Percentiles rank a stretch among this genome's conserved stretches.
phyloP scores from a whole-genome alignment of 495 filamentous ascomycete genomes.

The Penicillium paxilli region DNA sequence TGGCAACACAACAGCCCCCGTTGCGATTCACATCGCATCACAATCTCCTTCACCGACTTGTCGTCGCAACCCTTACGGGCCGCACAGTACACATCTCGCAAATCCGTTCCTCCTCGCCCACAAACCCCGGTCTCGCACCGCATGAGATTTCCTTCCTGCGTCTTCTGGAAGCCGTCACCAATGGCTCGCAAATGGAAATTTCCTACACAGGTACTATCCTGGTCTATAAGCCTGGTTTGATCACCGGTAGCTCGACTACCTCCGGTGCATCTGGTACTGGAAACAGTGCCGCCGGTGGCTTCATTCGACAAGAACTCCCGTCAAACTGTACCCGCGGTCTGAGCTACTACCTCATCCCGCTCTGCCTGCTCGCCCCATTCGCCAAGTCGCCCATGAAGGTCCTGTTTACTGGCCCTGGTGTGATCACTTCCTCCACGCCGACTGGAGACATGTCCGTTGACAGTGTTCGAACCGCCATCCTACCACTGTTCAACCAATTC shows the following conservation, averaged over 20 bases:
- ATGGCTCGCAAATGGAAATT: slow-evolving; percentile 92
- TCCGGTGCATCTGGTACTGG: slow-evolving; percentile 37
- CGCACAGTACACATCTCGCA: slow-evolving; percentile 86
- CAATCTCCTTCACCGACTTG: slow-evolving; percentile 77
- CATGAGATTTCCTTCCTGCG: slow-evolving; percentile 96
- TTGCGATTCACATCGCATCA: slow-evolving; percentile 79
- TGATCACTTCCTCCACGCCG: slow-evolving; percentile 84
- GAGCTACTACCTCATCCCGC: slow-evolving; percentile 88
- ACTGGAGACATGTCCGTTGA: slow-evolving; percentile 86
- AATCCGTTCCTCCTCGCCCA: slow-evolving; percentile 83
- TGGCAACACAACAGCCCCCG: slow-evolving; percentile 47
- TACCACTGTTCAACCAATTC: slow-evolving; percentile 87
- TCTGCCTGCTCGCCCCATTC: slow-evolving; percentile 92
- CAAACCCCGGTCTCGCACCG: slow-evolving; percentile 80
- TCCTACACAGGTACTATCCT: slow-evolving; percentile 92
- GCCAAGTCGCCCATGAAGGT: slow-evolving; percentile 86
- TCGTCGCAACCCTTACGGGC: slow-evolving; percentile 89
- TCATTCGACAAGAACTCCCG: slow-evolving; percentile 76
- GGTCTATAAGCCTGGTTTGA: slow-evolving; percentile 86
- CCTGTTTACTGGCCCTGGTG: slow-evolving; percentile 83
- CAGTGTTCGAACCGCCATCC: slow-evolving; percentile 86
- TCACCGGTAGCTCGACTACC: slow-evolving; percentile 66
- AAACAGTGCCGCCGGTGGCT: slow-evolving; percentile 64
- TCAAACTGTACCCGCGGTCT: slow-evolving; percentile 73
- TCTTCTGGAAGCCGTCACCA: slow-evolving; percentile 90